Evolutionary conservation across 805 yeast species (phyloP).

Genomic region (Schizosaccharomyces lindneri): DNA sequence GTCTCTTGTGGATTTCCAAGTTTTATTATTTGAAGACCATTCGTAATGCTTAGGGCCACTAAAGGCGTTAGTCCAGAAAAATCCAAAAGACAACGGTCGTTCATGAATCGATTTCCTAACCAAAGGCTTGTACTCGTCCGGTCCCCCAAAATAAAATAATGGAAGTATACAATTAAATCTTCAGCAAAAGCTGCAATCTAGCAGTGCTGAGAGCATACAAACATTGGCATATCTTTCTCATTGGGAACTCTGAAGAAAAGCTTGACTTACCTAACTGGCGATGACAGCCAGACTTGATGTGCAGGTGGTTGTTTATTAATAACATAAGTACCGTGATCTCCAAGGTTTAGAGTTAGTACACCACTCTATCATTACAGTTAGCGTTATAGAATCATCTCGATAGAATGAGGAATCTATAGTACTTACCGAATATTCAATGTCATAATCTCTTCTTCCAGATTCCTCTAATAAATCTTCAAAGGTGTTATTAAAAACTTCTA

Average conservation of each 20-base stretch:
- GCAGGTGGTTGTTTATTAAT: conserved; percentile 95
- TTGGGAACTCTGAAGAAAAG: background rate
- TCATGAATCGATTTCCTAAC: too few relatives aligned
- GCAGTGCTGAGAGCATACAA: too few relatives aligned
- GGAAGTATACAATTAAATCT: background rate
- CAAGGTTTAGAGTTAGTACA: conserved; percentile 48
- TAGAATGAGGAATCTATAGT: background rate
- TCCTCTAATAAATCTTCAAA: conserved; percentile 9
- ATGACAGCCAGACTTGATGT: conserved; percentile 84
- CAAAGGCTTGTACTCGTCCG: too few relatives aligned
- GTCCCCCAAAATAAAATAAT: background rate
- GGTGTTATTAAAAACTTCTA: conserved; percentile 7
- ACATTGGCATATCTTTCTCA: too few relatives aligned
- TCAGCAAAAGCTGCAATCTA: too few relatives aligned
- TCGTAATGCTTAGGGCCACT: background rate
- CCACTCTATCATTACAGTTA: conserved; percentile 29
- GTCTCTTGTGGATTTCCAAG: background rate
- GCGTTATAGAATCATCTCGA: background rate
- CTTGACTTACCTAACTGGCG: conserved; percentile 24
- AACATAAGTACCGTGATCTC: conserved; percentile 62
- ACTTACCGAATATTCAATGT: conserved; percentile 40
- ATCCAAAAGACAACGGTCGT: background rate
- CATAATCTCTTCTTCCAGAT: conserved; percentile 20
- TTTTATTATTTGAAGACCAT: background rate
- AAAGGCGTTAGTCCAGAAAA: background rate